Evolutionary conservation across 2,329 filamentous ascomycete species (phyloP), one percentile per base, ranked within the genome.

Genomic region (Uncinocarpus reesii): DNA sequence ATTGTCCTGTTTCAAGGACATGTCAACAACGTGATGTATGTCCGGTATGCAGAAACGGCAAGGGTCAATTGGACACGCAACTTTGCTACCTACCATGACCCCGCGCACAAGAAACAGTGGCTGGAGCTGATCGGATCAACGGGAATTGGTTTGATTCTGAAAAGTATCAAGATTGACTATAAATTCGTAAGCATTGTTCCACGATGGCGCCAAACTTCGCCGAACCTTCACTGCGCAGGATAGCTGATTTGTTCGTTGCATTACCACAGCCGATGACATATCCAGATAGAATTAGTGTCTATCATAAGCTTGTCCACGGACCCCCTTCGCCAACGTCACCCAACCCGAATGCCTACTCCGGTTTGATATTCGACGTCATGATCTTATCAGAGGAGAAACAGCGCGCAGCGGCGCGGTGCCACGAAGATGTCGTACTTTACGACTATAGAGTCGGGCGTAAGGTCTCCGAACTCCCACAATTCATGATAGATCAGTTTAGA

Each of bases 21-120:
- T 64, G 83, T 95, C 42, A 95, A 94, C 63, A 94, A 94, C 58
- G 81, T 89, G 53, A 79, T 78, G 55, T 94, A 94, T 65, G 81
- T 84, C 57, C 78, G 84, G 52, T 94, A 86, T 63, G 87, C 87
- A 29, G 89, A 95, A 64, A 82, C 83, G 4, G 81, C 81, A 3
- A 77, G 89, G 29, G 77, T 90, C 26, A 86, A 88, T 58, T 94
- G 85, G 83, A 75, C 81, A 21, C 72, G 74, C 49, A 83, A 87
- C 59, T 82, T 86, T 56, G 83, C 79, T 3, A 67, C 73, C 1
- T 67, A 78, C 51, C 69, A 79, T 40, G 80, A 87, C 57, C 77
- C 79, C 0, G 63, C 66, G 24, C 74, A 89, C 54, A 71, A 71
- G 49, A 63, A 71, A 35, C 70, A 77, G 52, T 95, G 88, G 87